These are phyloP conservation scores for Kluyveromyces starmeri DNA, from an alignment of 805 yeast genomes.

Conservation along the genomic window DNA sequence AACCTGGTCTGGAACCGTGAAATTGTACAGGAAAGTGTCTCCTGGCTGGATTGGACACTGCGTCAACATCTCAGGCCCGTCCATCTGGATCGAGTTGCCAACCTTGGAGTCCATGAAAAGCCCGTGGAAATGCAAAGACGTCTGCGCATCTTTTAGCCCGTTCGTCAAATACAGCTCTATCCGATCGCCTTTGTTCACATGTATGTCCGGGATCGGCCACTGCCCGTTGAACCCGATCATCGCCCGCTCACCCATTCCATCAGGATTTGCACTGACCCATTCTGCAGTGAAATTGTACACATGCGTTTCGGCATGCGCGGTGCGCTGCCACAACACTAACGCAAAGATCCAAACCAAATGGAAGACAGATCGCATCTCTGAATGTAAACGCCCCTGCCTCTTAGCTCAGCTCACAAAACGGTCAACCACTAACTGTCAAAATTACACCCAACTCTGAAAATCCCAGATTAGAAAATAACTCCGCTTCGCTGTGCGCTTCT, in stretches of 20 bases:
- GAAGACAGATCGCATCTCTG: not conserved
- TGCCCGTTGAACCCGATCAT: constrained; percentile 60
- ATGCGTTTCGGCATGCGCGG: constrained; percentile 34
- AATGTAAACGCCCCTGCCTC: too few relatives aligned
- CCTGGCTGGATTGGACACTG: constrained; percentile 92
- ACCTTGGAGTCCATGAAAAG: constrained; percentile 52
- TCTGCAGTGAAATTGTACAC: constrained; percentile 47
- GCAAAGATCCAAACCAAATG: not conserved
- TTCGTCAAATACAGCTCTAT: constrained; percentile 53
- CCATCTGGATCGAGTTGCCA: constrained; percentile 47
- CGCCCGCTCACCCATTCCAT: constrained; percentile 45
- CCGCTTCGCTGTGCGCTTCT: too few relatives aligned
- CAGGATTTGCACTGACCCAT: constrained; percentile 60
- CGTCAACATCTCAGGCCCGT: constrained; percentile 80
- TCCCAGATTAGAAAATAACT: too few relatives aligned
- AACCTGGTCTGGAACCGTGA: constrained; percentile 69
- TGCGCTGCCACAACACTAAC: not conserved
- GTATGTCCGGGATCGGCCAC: constrained; percentile 69
- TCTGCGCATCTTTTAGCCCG: constrained; percentile 41
- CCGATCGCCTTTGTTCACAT: constrained; percentile 56
- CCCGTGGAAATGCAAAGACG: constrained; percentile 77
- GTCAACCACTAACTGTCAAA: too few relatives aligned
- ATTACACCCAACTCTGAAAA: too few relatives aligned
- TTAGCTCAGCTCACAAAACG: too few relatives aligned
- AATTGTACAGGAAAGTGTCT: constrained; percentile 68